A percentile compares a stretch with the other conserved stretches of the same genome.
phyloP scores from a whole-genome alignment of 352 stramenopile species.

The Phytophthora citricola region DNA sequence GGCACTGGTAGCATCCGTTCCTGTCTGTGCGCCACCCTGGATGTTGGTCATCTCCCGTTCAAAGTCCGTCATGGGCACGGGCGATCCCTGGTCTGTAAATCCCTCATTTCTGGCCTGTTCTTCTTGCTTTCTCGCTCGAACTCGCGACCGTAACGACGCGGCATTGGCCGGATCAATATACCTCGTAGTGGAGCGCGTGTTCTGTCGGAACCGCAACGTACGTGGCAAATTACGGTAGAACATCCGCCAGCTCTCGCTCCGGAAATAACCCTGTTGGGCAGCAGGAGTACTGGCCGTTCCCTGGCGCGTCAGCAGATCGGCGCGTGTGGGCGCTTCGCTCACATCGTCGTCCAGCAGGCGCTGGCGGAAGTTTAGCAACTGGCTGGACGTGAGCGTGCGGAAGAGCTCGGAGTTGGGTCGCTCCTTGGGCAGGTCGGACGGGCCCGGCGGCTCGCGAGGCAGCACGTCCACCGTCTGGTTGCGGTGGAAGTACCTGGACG shows the following conservation, averaged over 20 bases:
- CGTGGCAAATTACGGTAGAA: constrained; percentile 79
- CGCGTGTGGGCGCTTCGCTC: constrained; percentile 28
- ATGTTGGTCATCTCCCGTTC: constrained; percentile 55
- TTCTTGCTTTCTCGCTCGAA: constrained; percentile 62
- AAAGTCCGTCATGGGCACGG: constrained; percentile 54
- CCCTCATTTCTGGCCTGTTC: constrained; percentile 51
- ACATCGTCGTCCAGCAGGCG: constrained; percentile 60
- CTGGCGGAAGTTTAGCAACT: constrained; percentile 67
- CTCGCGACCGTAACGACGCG: constrained; percentile 55
- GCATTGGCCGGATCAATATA: constrained; percentile 83
- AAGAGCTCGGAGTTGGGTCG: constrained; percentile 71
- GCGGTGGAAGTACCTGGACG: constrained; percentile 59
- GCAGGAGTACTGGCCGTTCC: background rate
- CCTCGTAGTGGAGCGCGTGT: constrained; percentile 74
- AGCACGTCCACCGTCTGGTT: constrained; percentile 82
- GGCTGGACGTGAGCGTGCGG: constrained; percentile 72
- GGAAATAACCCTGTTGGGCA: constrained; percentile 32
- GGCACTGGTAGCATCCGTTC: constrained; percentile 22
- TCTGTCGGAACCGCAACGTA: constrained; percentile 74
- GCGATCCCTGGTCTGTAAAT: constrained; percentile 27
- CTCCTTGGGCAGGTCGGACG: constrained; percentile 45
- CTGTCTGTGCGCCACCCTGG: constrained; percentile 9
- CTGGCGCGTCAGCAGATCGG: constrained; percentile 22
- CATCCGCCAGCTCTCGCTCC: constrained; percentile 57
- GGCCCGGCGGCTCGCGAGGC: constrained; percentile 31